Evolutionary conservation across 2,329 filamentous ascomycete species (phyloP).

Genomic region (Calonectria leucothoes): DNA sequence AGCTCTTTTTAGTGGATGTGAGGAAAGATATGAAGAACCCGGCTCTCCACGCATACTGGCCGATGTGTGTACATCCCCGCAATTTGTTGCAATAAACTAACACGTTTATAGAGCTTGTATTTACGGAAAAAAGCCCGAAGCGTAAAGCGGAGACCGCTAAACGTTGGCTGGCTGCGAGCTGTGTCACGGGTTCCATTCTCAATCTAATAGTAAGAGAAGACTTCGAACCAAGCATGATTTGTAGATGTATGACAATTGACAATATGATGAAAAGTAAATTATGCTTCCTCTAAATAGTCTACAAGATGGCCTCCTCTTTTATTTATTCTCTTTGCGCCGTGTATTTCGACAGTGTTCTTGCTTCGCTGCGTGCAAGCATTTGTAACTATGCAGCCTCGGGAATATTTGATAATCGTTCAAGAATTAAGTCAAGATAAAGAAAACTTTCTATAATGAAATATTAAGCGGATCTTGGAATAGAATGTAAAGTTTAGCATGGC

Average conservation of each 20-base stretch:
- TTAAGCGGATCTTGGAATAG: not conserved
- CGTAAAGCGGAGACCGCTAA: not conserved
- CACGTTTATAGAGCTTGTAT: not conserved
- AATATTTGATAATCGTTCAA: too few relatives aligned
- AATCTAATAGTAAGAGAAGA: too few relatives aligned
- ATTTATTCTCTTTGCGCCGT: too few relatives aligned
- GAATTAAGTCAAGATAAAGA: too few relatives aligned
- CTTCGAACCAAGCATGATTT: too few relatives aligned
- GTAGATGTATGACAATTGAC: too few relatives aligned
- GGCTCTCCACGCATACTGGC: conserved; percentile 40
- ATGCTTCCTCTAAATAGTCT: too few relatives aligned
- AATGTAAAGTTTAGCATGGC: not conserved
- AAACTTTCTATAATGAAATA: not conserved
- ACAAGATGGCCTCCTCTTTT: too few relatives aligned
- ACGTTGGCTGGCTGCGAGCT: not conserved
- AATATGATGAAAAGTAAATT: too few relatives aligned
- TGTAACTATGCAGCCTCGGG: too few relatives aligned
- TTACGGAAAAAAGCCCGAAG: not conserved
- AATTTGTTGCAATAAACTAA: not conserved
- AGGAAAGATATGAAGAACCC: conserved; percentile 37
- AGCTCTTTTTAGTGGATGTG: conserved; percentile 33
- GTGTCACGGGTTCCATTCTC: not conserved
- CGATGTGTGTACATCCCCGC: conserved; percentile 22
- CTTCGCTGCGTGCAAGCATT: too few relatives aligned
- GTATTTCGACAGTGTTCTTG: too few relatives aligned